Conservation (phyloP, 2,329 filamentous ascomycete species). For the Thielaviopsis populi region DNA sequence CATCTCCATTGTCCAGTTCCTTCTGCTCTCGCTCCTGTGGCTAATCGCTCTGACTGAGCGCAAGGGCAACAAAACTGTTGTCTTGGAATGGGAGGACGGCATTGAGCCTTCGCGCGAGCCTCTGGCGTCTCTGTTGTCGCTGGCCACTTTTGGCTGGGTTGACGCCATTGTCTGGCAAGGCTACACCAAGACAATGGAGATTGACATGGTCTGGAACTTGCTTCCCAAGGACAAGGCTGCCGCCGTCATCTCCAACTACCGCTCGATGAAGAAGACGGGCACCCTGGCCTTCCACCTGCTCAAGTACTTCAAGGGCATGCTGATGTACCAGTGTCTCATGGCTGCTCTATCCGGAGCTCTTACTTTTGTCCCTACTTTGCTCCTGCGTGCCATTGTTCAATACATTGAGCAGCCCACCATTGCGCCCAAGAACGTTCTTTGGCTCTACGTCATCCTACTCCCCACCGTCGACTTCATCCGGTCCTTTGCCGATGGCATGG, state of each 20-base stretch:
- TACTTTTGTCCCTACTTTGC: constrained; percentile 78
- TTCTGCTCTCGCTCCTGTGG: constrained; percentile 57
- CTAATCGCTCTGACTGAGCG: constrained; percentile 65
- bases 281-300: constrained; percentile 66
- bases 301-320: constrained; percentile 63
- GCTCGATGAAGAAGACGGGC: constrained; percentile 69
- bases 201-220: constrained; percentile 84
- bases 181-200: constrained; percentile 69
- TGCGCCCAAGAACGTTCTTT: constrained; percentile 73
- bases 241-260: constrained; percentile 64
- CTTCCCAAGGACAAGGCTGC: constrained; percentile 77
- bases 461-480: constrained; percentile 70
- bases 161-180: constrained; percentile 80
- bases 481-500: constrained; percentile 70
- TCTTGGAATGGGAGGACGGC: constrained; percentile 77
- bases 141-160: constrained; percentile 81
- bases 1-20: constrained; percentile 60
- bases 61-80: constrained; percentile 79
- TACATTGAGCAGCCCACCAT: constrained; percentile 73
- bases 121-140: constrained; percentile 72
- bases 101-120: constrained; percentile 79
- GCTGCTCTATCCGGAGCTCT: constrained; percentile 67
- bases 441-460: constrained; percentile 87
- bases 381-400: constrained; percentile 81
- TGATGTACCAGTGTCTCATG: constrained; percentile 67